Evolutionary conservation across 2,329 filamentous ascomycete genomes (phyloP).

Genomic region (Curvularia verruculosa): DNA sequence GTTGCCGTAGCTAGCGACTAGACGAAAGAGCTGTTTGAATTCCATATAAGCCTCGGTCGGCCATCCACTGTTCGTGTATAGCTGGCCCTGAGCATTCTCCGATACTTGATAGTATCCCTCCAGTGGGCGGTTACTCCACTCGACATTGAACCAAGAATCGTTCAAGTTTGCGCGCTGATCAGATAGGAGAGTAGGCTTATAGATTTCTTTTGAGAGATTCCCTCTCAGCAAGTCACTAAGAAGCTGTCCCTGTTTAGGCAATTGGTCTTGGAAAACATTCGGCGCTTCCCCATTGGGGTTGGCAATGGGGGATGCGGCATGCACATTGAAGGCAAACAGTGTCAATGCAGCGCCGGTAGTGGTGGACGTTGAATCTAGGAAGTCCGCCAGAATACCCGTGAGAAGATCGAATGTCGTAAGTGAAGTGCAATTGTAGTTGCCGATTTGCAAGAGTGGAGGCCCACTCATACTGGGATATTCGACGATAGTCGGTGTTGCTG

Average conservation of each 20-base stretch:
- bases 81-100: constrained; percentile 42
- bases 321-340: constrained; percentile 64
- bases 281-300: constrained; percentile 52
- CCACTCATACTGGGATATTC: constrained; percentile 29
- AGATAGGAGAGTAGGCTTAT: constrained; percentile 58
- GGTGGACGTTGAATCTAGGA: constrained; percentile 60
- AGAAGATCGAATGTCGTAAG: constrained; percentile 59
- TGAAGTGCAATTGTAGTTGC: constrained; percentile 61
- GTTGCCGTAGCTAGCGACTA: constrained; percentile 62
- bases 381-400: constrained; percentile 57
- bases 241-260: constrained; percentile 55
- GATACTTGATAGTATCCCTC: constrained; percentile 59
- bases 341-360: constrained; percentile 61
- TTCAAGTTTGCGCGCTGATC: constrained; percentile 64
- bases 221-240: constrained; percentile 57
- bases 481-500: constrained; percentile 23
- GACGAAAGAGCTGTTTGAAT: constrained; percentile 58
- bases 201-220: constrained; percentile 59
- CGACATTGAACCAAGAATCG: constrained; percentile 60
- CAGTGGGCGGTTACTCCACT: constrained; percentile 53
- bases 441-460: constrained; percentile 53
- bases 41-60: constrained; percentile 66
- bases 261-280: constrained; percentile 46
- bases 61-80: constrained; percentile 65
- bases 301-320: constrained; percentile 55